A percentile compares a stretch with the other conserved stretches of the same genome.
These are phyloP conservation scores for Waitea zeae DNA, from an alignment of 1,284 basidiomycete genomes.

Conservation along the genomic window DNA sequence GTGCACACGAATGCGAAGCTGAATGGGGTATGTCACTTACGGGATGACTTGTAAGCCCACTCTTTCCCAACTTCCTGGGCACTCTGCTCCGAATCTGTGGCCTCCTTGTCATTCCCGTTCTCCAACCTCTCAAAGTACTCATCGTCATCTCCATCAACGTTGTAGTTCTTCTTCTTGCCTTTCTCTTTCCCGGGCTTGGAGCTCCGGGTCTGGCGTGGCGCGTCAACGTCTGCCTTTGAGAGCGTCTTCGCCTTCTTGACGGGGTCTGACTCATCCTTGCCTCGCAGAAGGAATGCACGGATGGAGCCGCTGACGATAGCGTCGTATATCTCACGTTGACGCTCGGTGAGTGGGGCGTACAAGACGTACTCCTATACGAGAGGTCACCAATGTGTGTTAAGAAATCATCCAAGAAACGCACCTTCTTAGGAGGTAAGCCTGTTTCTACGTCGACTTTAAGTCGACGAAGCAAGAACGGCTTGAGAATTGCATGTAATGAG, in stretches of 20 bases:
- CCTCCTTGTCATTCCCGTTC: slow-evolving; percentile 15
- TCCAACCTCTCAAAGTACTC: slow-evolving; percentile 54
- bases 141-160: slow-evolving; percentile 48
- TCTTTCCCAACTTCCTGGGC: slow-evolving; percentile 28
- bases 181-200: slow-evolving; percentile 11
- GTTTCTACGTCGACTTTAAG: slow-evolving; percentile 86
- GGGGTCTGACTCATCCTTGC: slow-evolving; percentile 10
- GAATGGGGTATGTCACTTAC: slow-evolving; percentile 26
- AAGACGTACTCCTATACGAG: slow-evolving; percentile 94
- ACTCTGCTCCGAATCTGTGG: slow-evolving; percentile 17
- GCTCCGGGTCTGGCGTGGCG: slow-evolving; percentile 13
- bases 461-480: slow-evolving; percentile 88
- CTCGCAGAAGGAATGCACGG: slow-evolving; percentile 40
- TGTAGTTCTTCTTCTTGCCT: slow-evolving; percentile 20
- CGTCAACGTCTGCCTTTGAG: slow-evolving; percentile 13
- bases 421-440: slow-evolving; percentile 77
- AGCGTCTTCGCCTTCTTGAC: slow-evolving; percentile 8
- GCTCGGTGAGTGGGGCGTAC: slow-evolving; percentile 74
- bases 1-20: slow-evolving; percentile 3
- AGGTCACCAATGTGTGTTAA: no score
- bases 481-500: slow-evolving; percentile 80
- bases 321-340: slow-evolving; percentile 77
- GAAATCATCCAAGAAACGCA: no score
- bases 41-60: slow-evolving; percentile 37
- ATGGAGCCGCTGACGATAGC: slow-evolving; percentile 54